Base-by-base conservation (phyloP, 2,329 filamentous ascomycete genomes). In the Exophiala calicioides region DNA sequence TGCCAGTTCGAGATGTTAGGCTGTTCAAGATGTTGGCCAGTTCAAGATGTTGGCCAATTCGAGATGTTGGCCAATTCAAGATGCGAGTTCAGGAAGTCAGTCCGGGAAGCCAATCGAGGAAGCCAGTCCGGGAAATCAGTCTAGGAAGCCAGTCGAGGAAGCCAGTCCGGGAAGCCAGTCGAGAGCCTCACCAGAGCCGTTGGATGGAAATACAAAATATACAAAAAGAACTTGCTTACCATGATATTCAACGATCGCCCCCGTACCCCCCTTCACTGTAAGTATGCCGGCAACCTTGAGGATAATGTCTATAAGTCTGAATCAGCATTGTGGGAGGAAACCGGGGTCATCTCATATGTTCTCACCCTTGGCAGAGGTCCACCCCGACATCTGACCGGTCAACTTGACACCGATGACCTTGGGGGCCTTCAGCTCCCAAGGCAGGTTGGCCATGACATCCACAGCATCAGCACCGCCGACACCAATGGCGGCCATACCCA, bases 381-480 rank as follows among this genome's bases (percentile, higher is more conserved):
- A 98, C 71, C 91, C 91, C 63, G 79, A 87, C 65, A 98, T 66
- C 70, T 88, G 62, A 60, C 93, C 93, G 60, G 90, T 96, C 49
- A 98, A 85, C 75, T 88, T 94, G 46, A 98, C 86, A 81, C 93
- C 93, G 66, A 97, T 95, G 54, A 95, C 77, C 76, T 96, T 96
- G 55, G 93, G 93, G 52, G 93, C 91, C 81, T 97, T 97, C 63
- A 98, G 76, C 72, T 98, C 93, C 93, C 93, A 97, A 52, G 91
- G 91, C 59, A 95, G 82, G 73, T 89, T 86, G 64, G 90, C 90
- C 89, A 98, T 95, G 63, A 96, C 93, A 73, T 98, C 93, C 64
- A 97, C 93, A 50, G 93, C 93, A 75, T 97, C 93, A 66, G 91
- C 93, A 81, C 93, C 91, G 75, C 93, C 91, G 56, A 96, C 91